These are phyloP conservation scores for Xerocomus potaroensis DNA, from an alignment of 768 basidiomycete species.

Conservation along the genomic window DNA sequence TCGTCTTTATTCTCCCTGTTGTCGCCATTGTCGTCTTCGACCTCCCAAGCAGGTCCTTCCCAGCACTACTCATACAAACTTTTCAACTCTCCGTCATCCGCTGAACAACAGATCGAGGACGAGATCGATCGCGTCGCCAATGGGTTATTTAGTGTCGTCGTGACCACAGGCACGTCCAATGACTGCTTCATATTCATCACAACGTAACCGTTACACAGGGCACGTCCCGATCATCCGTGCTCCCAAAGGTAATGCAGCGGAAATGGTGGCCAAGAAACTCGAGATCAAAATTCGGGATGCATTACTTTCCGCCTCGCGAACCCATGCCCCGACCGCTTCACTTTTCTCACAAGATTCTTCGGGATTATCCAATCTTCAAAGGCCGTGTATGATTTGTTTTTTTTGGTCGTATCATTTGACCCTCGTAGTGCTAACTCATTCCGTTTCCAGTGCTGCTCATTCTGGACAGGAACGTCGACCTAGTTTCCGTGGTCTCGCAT, in stretches of 20 bases:
- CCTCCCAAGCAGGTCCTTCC: constrained; percentile 33
- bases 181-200: not conserved
- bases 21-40: constrained; percentile 45
- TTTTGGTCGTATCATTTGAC: not conserved
- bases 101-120: constrained; percentile 86
- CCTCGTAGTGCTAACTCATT: constrained; percentile 7
- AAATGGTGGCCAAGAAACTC: constrained; percentile 97
- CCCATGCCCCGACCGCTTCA: constrained; percentile 49
- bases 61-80: constrained; percentile 70
- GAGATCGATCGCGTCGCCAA: constrained; percentile 89
- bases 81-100: constrained; percentile 86
- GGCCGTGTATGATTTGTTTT: constrained; percentile 61
- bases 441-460: constrained; percentile 73
- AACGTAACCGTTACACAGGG: constrained; percentile 40
- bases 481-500: constrained; percentile 90
- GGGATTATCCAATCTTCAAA: constrained; percentile 79
- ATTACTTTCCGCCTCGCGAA: constrained; percentile 64
- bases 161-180: constrained; percentile 64
- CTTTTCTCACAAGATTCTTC: constrained; percentile 78
- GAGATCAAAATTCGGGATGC: constrained; percentile 90
- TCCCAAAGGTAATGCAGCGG: constrained; percentile 94
- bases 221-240: constrained; percentile 93
- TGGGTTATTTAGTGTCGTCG: constrained; percentile 89
- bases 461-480: constrained; percentile 90
- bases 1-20: constrained; percentile 89